Percentiles rank a stretch among this genome's conserved stretches.
Evolutionary conservation across 148 eudicot species (phyloP).

Genomic region (Arctostaphylos glauca): DNA sequence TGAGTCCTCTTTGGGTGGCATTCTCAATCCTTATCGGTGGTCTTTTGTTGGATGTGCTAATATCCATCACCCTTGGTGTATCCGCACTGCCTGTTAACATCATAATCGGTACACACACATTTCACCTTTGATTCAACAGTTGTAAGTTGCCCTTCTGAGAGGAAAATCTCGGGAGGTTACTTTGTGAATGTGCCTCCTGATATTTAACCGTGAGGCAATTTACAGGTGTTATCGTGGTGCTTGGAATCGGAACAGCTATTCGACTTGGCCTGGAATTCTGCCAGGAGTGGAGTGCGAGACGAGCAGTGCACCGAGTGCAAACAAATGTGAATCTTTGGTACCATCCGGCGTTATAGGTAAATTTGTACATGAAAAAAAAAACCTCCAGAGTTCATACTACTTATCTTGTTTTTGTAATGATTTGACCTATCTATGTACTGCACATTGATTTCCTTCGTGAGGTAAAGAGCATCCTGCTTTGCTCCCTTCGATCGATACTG

Average conservation of each 20-base stretch:
- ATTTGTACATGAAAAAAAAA: slow-evolving; percentile 16
- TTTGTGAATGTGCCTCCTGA: neutral
- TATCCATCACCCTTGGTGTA: slow-evolving; percentile 37
- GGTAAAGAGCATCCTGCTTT: slow-evolving; percentile 2
- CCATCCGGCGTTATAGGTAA: slow-evolving; percentile 26
- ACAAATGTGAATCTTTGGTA: slow-evolving; percentile 22
- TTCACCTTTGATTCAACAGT: neutral
- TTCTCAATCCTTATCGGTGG: slow-evolving; percentile 36
- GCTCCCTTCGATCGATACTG: neutral
- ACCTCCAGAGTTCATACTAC: neutral
- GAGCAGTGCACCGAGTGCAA: slow-evolving; percentile 27
- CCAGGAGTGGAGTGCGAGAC: slow-evolving; percentile 30
- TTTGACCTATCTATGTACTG: neutral
- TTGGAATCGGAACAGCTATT: slow-evolving; percentile 35
- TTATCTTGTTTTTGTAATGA: neutral
- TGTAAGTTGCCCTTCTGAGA: neutral
- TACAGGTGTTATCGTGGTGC: slow-evolving; percentile 31
- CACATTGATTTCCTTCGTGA: neutral
- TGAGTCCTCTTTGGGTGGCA: slow-evolving; percentile 42
- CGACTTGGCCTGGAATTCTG: slow-evolving; percentile 35
- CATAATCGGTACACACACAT: slow-evolving; percentile 23
- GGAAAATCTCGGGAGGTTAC: neutral
- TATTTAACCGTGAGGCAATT: neutral
- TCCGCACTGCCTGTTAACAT: slow-evolving; percentile 37
- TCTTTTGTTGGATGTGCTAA: slow-evolving; percentile 29